Evolutionary conservation across 2,329 filamentous ascomycete genomes (phyloP).

Genomic region (Phaeosphaeriaceae sp.): DNA sequence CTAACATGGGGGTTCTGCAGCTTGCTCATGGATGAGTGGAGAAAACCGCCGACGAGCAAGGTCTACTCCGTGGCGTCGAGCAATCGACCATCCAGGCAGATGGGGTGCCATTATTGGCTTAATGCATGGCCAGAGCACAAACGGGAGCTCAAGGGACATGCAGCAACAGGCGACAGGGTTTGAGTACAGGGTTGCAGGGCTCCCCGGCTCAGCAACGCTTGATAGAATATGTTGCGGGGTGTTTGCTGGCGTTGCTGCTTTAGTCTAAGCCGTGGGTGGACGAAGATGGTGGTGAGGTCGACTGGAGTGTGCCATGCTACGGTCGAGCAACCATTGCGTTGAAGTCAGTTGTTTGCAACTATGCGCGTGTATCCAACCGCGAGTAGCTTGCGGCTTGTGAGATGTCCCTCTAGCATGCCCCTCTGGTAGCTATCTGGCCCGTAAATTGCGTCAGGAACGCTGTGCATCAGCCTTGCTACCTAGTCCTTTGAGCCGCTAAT

Average conservation of each 20-base stretch:
- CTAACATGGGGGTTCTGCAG: slow-evolving; percentile 44
- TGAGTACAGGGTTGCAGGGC: slow-evolving; percentile 29
- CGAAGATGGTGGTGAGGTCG: slow-evolving; percentile 26
- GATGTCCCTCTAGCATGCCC: slow-evolving; percentile 17
- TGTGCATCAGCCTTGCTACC: slow-evolving; percentile 47
- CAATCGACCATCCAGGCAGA: slow-evolving; percentile 43
- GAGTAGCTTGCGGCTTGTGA: slow-evolving; percentile 28
- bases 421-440: slow-evolving; percentile 42
- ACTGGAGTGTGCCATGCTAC: slow-evolving; percentile 30
- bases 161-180: slow-evolving; percentile 37
- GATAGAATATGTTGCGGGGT: slow-evolving; percentile 47
- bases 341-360: slow-evolving; percentile 1
- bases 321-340: slow-evolving; percentile 36
- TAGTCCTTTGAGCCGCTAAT: slow-evolving; percentile 44
- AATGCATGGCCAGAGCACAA: slow-evolving; percentile 40
- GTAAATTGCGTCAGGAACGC: slow-evolving; percentile 53
- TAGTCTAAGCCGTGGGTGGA: slow-evolving; percentile 29
- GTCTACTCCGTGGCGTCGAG: slow-evolving; percentile 47
- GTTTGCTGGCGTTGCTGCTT: slow-evolving; percentile 37
- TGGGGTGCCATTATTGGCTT: slow-evolving; percentile 46
- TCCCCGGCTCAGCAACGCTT: slow-evolving; percentile 49
- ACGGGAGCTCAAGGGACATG: slow-evolving; percentile 48
- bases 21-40: slow-evolving; percentile 43
- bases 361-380: slow-evolving; percentile 8
- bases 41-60: slow-evolving; percentile 51